Evolutionary conservation across 768 basidiomycete species (phyloP), one percentile per base, ranked within the genome.

Genomic region (Basidioascus undulatus): DNA sequence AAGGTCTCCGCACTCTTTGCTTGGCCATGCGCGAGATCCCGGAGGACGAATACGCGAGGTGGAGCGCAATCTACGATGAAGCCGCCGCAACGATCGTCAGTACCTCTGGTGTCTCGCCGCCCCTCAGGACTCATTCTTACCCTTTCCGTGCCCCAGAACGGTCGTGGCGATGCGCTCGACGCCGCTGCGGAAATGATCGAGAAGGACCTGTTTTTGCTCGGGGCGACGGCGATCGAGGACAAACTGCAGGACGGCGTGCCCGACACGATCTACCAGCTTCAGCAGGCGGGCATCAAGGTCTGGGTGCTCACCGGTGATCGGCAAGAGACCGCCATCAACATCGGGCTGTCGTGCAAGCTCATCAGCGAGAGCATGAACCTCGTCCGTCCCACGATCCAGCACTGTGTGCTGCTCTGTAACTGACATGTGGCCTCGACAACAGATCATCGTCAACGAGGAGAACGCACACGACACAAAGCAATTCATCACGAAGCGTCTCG

Each of bases 321-420:
- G 48, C 92, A 98, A 61, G 92, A 98, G 59, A 98, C 92, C 1
- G 92, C 92, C 13, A 94, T 98, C 59, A 98, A 98, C 53, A 96
- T 98, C 47, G 92, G 92, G 39, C 75, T 96, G 69, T 89, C 86
- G 2, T 96, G 92, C 62, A 70, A 84, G 47, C 59, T 98, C 51
- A 96, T 98, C 38, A 83, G 84, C 5, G 92, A 98, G 60, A 86
- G 82, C 8, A 98, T 96, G 92, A 94, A 94, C 55, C 51, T 98
- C 64, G 89, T 86, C 47, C 21, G 69, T 56, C 23, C 23, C 6
- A n/a, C 32, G 10, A 5, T 32, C 25, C 24, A 5, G 16, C 18
- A 9, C 12, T n/a, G 15, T 35, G 10, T n/a, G 16, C 32, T 12
- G 18, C n/a, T 28, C 25, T 7, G 31, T 37, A 35, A 21, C 2